Evolutionary conservation across 2,329 filamentous ascomycete species (phyloP), one percentile per base, ranked within the genome.

Genomic region (Colletotrichum karsti): DNA sequence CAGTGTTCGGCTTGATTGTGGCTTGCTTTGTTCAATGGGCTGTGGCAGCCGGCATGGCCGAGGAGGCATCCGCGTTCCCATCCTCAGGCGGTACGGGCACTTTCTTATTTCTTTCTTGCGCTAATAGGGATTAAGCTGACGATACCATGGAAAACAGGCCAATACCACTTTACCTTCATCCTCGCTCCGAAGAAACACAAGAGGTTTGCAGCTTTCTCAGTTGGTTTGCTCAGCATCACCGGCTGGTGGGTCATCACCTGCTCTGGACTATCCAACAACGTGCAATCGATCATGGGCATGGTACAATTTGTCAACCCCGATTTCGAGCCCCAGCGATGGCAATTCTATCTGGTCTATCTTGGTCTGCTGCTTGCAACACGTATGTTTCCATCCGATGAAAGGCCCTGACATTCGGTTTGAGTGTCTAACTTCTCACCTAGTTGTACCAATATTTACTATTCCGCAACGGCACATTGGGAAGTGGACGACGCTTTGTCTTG

Each of bases 241-340:
- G 71, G 64, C 2, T 71, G 71, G 71, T 69, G 62, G 63, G 63
- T 72, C 3, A 69, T 72, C 9, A 72, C 71, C 9, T 72, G 70
- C 60, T 72, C 70, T 5, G 71, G 71, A 10, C 64, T 72, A 22
- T 72, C 70, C 15, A 68, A 68, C 26, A 67, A 65, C 8, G 69
- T 69, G 6, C 63, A 68, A 42, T 69, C 44, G n/a, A 72, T 71
- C 50, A 63, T 70, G 5, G 71, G 70, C 13, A 72, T 72, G 58
- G 50, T 66, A 30, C 15, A 56, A 5, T 71, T 71, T 26, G 41
- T 51, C 5, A 55, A 70, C 8, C 71, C 71, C 1, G 55, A 58
- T 18, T 71, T 50, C 22, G 51, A 63, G 12, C 26, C 71, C 2
- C 53, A 69, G 26, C 37, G 69, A 44, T 72, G 71, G 71, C 71